These are phyloP conservation scores for Myriosclerotinia curreyana DNA, from an alignment of 2,329 filamentous ascomycete genomes.

Conservation along the genomic window DNA sequence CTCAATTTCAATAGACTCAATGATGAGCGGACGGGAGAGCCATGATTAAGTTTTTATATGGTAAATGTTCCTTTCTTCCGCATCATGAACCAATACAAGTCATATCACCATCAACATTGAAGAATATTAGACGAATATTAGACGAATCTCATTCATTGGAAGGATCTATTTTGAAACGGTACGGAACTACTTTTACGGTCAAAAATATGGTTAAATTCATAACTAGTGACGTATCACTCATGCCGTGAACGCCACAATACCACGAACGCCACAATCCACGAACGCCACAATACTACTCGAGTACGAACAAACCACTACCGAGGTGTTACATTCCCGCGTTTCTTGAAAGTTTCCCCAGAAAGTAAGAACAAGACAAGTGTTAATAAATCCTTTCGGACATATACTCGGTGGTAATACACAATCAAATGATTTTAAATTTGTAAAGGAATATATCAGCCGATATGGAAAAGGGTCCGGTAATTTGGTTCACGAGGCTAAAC, in stretches of 20 bases:
- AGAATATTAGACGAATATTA: background rate
- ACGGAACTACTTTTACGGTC: background rate
- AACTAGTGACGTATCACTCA: background rate
- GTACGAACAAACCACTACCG: background rate
- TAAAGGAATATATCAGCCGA: slow-evolving; percentile 16
- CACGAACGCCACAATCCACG: background rate
- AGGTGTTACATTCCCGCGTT: slow-evolving; percentile 11
- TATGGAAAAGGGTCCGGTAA: slow-evolving; percentile 14
- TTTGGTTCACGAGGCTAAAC: slow-evolving; percentile 19
- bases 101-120: background rate
- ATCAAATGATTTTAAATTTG: slow-evolving; percentile 17
- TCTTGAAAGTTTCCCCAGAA: slow-evolving; percentile 7
- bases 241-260: slow-evolving; percentile 1
- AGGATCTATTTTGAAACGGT: background rate
- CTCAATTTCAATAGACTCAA: background rate
- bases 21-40: background rate
- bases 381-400: slow-evolving; percentile 12
- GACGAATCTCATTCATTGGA: background rate
- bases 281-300: background rate
- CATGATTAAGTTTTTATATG: background rate
- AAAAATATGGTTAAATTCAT: slow-evolving; percentile 3
- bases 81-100: background rate
- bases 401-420: slow-evolving; percentile 22
- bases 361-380: background rate
- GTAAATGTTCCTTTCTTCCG: background rate